These are phyloP conservation scores for Saccharomyces uvarum DNA, from an alignment of 1,139 yeast genomes.

Conservation along the genomic window DNA sequence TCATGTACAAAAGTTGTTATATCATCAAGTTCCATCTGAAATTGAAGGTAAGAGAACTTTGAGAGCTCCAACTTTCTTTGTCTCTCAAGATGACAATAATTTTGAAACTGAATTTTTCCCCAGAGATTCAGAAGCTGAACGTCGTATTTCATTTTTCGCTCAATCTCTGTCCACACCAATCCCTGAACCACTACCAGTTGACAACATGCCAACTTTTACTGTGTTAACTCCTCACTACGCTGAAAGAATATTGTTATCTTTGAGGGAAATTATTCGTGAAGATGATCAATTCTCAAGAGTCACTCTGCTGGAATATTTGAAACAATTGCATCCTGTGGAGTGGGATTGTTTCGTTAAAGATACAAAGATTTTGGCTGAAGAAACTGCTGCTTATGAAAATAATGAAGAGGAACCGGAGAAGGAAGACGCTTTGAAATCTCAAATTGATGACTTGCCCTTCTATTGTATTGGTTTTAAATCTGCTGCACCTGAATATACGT, in stretches of 20 bases:
- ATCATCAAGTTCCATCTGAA: conserved; percentile 96
- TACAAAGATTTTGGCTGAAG: conserved; percentile 96
- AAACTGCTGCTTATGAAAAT: conserved; percentile 80
- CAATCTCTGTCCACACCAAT: conserved; percentile 97
- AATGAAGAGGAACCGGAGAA: conserved; percentile 55
- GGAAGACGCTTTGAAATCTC: conserved; percentile 69
- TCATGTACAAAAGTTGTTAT: conserved; percentile 91
- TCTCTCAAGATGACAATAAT: conserved; percentile 93
- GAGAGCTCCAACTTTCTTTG: conserved; percentile 97
- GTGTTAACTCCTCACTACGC: conserved; percentile 97
- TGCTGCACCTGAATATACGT: conserved; percentile 97
- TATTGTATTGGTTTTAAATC: conserved; percentile 98
- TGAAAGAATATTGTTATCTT: conserved; percentile 87
- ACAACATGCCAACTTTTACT: conserved; percentile 98
- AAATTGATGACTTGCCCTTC: conserved; percentile 95
- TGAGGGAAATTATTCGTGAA: conserved; percentile 96
- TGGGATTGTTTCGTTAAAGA: conserved; percentile 99
- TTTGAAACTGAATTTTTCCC: conserved; percentile 96
- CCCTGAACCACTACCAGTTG: conserved; percentile 96
- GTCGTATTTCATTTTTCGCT: conserved; percentile 98
- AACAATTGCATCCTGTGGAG: conserved; percentile 96
- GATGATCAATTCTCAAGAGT: conserved; percentile 98
- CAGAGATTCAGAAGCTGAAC: conserved; percentile 92
- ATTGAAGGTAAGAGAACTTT: conserved; percentile 96
- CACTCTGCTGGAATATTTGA: conserved; percentile 88